phyloP scores from a whole-genome alignment of 1,139 yeast genomes.

The Debaryomyces robertsiae region DNA sequence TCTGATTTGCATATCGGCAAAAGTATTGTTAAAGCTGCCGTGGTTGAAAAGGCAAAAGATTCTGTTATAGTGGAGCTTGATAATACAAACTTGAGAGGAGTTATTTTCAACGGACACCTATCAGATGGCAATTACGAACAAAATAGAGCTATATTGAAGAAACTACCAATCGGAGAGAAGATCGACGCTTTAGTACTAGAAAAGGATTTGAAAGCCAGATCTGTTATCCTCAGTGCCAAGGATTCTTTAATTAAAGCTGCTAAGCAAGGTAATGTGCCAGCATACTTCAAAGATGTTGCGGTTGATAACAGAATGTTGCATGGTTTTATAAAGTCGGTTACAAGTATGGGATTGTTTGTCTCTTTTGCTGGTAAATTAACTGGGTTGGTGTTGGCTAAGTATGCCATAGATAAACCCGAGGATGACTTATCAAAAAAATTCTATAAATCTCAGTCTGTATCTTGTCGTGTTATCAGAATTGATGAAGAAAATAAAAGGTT shows the following conservation, averaged over 20 bases:
- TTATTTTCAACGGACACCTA: slow-evolving; percentile 72
- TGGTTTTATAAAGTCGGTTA: slow-evolving; percentile 80
- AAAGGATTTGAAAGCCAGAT: slow-evolving; percentile 61
- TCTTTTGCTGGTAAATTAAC: slow-evolving; percentile 79
- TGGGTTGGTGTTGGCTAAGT: slow-evolving; percentile 80
- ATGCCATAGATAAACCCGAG: slow-evolving; percentile 58
- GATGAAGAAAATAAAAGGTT: slow-evolving; percentile 74
- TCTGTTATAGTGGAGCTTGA: slow-evolving; percentile 67
- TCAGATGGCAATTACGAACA: slow-evolving; percentile 76
- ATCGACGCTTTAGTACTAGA: slow-evolving; percentile 68
- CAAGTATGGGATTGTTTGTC: slow-evolving; percentile 79
- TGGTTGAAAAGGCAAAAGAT: slow-evolving; percentile 77
- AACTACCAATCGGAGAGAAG: slow-evolving; percentile 58
- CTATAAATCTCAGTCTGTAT: slow-evolving; percentile 65
- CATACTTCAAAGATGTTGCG: slow-evolving; percentile 58
- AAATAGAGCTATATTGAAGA: slow-evolving; percentile 63
- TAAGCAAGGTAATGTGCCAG: slow-evolving; percentile 55
- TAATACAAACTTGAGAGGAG: slow-evolving; percentile 64
- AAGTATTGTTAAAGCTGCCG: slow-evolving; percentile 59
- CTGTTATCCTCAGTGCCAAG: slow-evolving; percentile 66
- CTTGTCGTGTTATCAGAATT: slow-evolving; percentile 62
- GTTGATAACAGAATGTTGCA: slow-evolving; percentile 51
- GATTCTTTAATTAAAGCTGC: slow-evolving; percentile 70
- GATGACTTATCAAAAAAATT: slow-evolving; percentile 62
- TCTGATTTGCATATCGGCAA: slow-evolving; percentile 59